Evolutionary conservation across 768 basidiomycete species (phyloP), one percentile per base, ranked within the genome.

Genomic region (Daedaleopsis sinensis): DNA sequence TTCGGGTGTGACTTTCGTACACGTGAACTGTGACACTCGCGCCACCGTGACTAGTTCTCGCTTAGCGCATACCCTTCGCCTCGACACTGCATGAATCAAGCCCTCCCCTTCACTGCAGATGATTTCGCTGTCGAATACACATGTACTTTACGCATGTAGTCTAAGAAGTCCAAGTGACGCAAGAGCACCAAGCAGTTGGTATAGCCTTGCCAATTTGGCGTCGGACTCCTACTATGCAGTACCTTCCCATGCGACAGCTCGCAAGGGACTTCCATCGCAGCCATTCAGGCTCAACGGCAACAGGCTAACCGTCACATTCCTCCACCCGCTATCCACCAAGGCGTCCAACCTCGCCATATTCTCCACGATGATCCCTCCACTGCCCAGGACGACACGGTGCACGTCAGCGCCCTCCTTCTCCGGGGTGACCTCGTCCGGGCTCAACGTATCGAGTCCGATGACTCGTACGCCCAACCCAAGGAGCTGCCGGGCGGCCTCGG

Each of bases 191-290:
- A 35, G 38, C 47, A 44, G 46, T 35, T 53, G 9, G 46, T 35
- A 36, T 9, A 9, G 15, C 8, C 13, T 48, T 16, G 7, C n/a
- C n/a, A 13, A 46, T 11, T n/a, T n/a, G n/a, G 19, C 23, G 51
- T 42, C 24, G n/a, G 24, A 52, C 23, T 32, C 27, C 27, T 43
- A 15, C 42, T 43, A 49, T 13, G 1, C 43, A 21, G 18, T 10
- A 32, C 64, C 61, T 21, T 60, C 55, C 82, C 81, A 85, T 9
- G 85, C 90, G 61, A 85, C 85, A 5, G 88, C 90, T 62, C 90
- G 79, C n/a, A 89, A 76, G 1, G 90, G 90, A 15, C 87, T 86
- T 5, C 86, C 90, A 68, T 92, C 90, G 23, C 81, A 78, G 1
- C 78, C 81, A 5, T 74, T 74, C n/a, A 91, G 56, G 23, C 77